Percentiles rank a stretch among this genome's conserved stretches.
Evolutionary conservation across 495 filamentous ascomycete species (phyloP).

Genomic region (Symbiotaphrina buchneri): DNA sequence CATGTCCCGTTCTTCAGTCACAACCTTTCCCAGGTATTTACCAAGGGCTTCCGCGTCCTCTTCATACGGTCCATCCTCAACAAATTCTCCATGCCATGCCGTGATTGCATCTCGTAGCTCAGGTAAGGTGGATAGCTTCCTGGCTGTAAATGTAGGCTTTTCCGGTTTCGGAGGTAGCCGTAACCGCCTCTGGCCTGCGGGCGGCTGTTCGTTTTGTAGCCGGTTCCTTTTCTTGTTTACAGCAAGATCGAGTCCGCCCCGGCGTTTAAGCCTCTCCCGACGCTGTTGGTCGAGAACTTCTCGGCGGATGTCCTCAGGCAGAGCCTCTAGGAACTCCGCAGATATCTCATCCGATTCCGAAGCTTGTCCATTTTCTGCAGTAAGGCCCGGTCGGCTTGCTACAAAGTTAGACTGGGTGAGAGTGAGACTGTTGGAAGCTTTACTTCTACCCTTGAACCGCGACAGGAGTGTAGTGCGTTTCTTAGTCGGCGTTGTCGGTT

Average conservation of each 20-base stretch:
- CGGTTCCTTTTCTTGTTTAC: slow-evolving; percentile 5
- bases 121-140: slow-evolving; percentile 24
- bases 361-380: slow-evolving; percentile 6
- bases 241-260: slow-evolving; percentile 14
- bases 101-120: slow-evolving; percentile 38
- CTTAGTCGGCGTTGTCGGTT: slow-evolving; percentile 31
- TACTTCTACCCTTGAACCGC: slow-evolving; percentile 20
- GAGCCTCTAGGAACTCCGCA: slow-evolving; percentile 49
- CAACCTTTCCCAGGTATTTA: slow-evolving; percentile 43
- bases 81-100: slow-evolving; percentile 45
- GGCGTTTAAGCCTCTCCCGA: slow-evolving; percentile 26
- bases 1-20: slow-evolving; percentile 51
- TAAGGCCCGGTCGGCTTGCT: slow-evolving; percentile 3
- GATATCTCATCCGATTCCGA: slow-evolving; percentile 23
- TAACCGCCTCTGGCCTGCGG: slow-evolving; percentile 16
- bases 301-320: slow-evolving; percentile 56
- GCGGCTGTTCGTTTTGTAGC: slow-evolving; percentile 5
- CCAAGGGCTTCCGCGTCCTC: slow-evolving; percentile 55
- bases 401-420: slow-evolving; percentile 47
- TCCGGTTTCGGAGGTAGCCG: slow-evolving; percentile 25
- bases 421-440: slow-evolving; percentile 21
- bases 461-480: slow-evolving; percentile 25
- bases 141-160: slow-evolving; percentile 41
- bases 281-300: slow-evolving; percentile 58
- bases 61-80: slow-evolving; percentile 42